Base-by-base conservation (phyloP, 1,284 basidiomycete genomes). In the Athelia psychrophila region DNA sequence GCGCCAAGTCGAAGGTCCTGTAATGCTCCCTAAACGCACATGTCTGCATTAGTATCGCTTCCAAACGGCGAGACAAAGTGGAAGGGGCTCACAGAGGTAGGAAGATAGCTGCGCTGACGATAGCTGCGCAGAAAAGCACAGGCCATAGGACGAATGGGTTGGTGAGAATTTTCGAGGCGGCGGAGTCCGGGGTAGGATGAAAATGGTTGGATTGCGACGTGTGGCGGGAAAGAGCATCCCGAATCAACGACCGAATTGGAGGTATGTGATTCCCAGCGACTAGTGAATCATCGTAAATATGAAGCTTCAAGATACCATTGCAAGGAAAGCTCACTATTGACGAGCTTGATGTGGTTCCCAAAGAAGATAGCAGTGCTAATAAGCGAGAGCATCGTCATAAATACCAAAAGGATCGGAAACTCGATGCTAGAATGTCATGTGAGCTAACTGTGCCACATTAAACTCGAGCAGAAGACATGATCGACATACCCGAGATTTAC, bases 321-420 rank as follows among this genome's bases (percentile, higher is more conserved):
- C 30, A 32, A 40, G 50, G 44, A 49, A 42, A 9, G 73, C 84
- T 51, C 51, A 90, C 88, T 79, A 60, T 81, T 79, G 24, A 87
- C 80, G 23, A 93, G 74, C 56, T 81, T 83, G 10, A 75, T 68
- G 61, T 93, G 86, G 59, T 90, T 92, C 49, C 80, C 72, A 58
- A 85, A 83, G 12, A 77, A 60, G 10, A 81, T 60, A 13, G 86
- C 81, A 20, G 84, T 72, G 45, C 53, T 70, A 22, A 83, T 54
- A 18, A 87, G 65, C 2, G 83, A 79, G 56, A 81, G 22, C 51
- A 88, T 68, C 1, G 88, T 82, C 13, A 84, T 61, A 42, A 81
- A 67, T 3, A 86, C 71, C 48, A 91, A 71, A 35, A 84, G 59
- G 45, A 84, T 64, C 0, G 92, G 92, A 58, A 90, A 87, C 24